Base-by-base conservation (phyloP, 2,329 filamentous ascomycete genomes). In the Zasmidium citrigriseum region DNA sequence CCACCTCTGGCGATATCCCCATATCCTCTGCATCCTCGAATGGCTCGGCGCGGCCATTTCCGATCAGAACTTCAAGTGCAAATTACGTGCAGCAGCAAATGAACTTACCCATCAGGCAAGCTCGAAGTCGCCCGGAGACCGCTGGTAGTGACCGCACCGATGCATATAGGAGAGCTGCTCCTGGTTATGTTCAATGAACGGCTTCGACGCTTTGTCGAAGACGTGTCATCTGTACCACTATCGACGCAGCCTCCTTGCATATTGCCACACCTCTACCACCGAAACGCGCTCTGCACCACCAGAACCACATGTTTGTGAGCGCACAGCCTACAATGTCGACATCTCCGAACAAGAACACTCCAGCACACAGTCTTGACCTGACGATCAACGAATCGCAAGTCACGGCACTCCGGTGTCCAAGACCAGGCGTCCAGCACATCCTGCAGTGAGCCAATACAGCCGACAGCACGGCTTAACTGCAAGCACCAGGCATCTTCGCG, bases 71-170 rank as follows among this genome's bases (percentile, higher is more conserved):
- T 21, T 76, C 74, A 25, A 80, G 78, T 62, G 70, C 70, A 57
- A 63, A 65, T 38, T 53, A 63, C 41, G 65, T 74, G 48, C 64
- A 66, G 21, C 46, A 57, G 44, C 57, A 68, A 27, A 76, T 80
- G 74, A 75, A 74, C 41, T 68, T 81, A 7, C 78, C 78, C 11
- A 79, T 81, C 46, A 70, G 78, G 57, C 77, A 78, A 45, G 77
- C 77, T 55, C 64, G 64, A 27, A 60, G 59, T 53, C 62, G 68
- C 52, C 68, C 68, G 20, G 68, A 67, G 45, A 70, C 68, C 10
- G 59, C 66, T 45, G 64, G 65, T 4, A 68, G 65, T 38, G 68
- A 71, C 46, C 61, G 66, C 22, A 63, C 62, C 50, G 68, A 68
- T 51, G 59, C 57, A 48, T 66, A 67, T 47, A 57, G 67, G 34